Base-by-base conservation (phyloP, 2,329 filamentous ascomycete species). In the Teratosphaeria gauchensis region DNA sequence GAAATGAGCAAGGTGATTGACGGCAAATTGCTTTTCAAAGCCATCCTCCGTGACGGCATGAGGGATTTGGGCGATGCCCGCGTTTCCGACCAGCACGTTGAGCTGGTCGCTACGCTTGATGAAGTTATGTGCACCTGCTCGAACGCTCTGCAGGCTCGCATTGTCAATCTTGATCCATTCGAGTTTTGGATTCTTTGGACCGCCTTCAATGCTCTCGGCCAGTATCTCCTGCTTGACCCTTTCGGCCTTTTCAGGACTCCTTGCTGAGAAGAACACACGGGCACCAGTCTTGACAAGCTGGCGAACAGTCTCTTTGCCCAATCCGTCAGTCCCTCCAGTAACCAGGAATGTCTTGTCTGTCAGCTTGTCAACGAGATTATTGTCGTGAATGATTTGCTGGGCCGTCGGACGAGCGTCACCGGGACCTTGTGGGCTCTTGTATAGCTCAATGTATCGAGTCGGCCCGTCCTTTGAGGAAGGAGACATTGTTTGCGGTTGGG, bases 1-100 rank as follows among this genome's bases (percentile, higher is more conserved):
- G 69, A 83, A 84, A 60, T 82, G 80, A 8, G 71, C 74, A 0
- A 85, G 69, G 64, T 84, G 76, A 65, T 84, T 84, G 6, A 74
- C 77, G 24, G 74, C 80, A 60, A 84, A 77, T 59, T 83, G 80
- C 0, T 65, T 64, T 64, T 84, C 81, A 61, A 76, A 77, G 19
- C 78, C 78, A 56, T 82, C 78, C 16, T 63, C 61, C 2, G 76
- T 80, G 55, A 66, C 61, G 63, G 64, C 16, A 54, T 74, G 59
- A 19, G 75, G 69, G 33, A 63, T 61, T 11, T 70, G 71, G 67
- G 79, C 77, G 56, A 82, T 73, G 7, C 60, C 60, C 0, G 74
- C 77, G 63, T 80, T 80, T 65, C 69, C 72, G 58, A 80, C 69
- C 16, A 80, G 61, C 16, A 74, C 56, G 57, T 74, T 68, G 5